Base-by-base conservation (phyloP, 352 stramenopile genomes). In the Thalassiosira delicatula region DNA sequence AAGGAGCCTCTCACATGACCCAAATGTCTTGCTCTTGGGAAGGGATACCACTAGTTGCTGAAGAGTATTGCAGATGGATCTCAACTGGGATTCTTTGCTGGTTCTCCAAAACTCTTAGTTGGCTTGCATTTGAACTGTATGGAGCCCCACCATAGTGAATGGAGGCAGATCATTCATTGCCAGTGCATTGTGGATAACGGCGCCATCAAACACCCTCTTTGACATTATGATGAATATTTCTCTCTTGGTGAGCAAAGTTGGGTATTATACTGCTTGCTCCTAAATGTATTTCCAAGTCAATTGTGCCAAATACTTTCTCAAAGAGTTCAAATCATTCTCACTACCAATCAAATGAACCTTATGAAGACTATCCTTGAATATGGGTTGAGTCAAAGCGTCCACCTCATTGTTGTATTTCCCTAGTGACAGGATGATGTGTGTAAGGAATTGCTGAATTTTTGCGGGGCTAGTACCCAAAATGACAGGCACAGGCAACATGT, bases 331-430 rank as follows among this genome's bases (percentile, higher is more conserved):
- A 27, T 63, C 40, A 17, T 42, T 42, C 1, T 1, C 37, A 0
- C 5, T 54, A 35, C 46, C 61, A 66, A 80, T 74, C 9, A 75
- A 37, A 12, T 30, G 11, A 29, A 53, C 54, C 35, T 2, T 25
- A 37, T 21, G 25, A 12, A 70, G 29, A 29, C 67, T 69, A 9
- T 63, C 32, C 49, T 21, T 8, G 21, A 49, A 7, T 17, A n/a
- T 63, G n/a, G 56, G 0, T 49, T 60, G 29, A 14, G 2, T 30
- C 23, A 81, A 46, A 44, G 42, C 53, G 65, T 81, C 73, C 32
- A 56, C 62, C 42, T 81, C 73, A 19, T 62, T 81, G 14, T 40
- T 29, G 60, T 81, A 81, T 21, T 54, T 75, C 11, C 73, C 73
- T 0, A 75, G n/a, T 32, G 73, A 70, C 11, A 81, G 29, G 1